Percentiles rank a stretch among this genome's conserved stretches.
Conservation (phyloP, 192 early-diverging fungal species). For the Mortierella alpina region DNA sequence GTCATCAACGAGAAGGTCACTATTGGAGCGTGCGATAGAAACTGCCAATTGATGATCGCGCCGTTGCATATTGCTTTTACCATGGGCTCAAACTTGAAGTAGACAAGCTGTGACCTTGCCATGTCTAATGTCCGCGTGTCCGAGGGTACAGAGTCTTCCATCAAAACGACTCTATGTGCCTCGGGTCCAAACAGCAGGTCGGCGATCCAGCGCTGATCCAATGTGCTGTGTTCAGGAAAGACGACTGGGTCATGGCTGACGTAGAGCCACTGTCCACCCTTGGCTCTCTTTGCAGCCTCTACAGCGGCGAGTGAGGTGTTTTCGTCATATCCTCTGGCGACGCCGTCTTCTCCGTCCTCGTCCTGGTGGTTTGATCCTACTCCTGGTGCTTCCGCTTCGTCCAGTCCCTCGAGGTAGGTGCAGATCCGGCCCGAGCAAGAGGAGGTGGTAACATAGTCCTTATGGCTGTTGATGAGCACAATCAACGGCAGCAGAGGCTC, state of each 20-base stretch:
- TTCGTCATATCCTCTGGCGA: conserved; percentile 27
- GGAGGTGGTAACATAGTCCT: conserved; percentile 65
- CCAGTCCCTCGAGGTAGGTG: conserved; percentile 60
- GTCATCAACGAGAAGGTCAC: background rate
- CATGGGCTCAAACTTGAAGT: conserved; percentile 68
- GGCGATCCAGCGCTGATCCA: conserved; percentile 31
- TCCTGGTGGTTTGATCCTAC: background rate
- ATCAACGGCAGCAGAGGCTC: conserved; percentile 61
- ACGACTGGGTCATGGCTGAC: conserved; percentile 60
- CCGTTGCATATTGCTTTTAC: conserved; percentile 26
- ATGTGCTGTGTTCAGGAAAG: conserved; percentile 25
- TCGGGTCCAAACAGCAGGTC: conserved; percentile 50
- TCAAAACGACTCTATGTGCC: conserved; percentile 26
- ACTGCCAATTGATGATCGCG: background rate
- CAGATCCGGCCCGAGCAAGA: conserved; percentile 65
- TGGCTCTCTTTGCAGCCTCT: conserved; percentile 39
- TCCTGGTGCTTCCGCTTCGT: conserved; percentile 1
- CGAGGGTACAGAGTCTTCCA: conserved; percentile 21
- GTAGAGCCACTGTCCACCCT: conserved; percentile 62
- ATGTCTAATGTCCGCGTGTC: conserved; percentile 19
- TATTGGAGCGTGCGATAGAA: background rate
- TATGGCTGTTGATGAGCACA: conserved; percentile 60
- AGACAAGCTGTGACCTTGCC: conserved; percentile 45
- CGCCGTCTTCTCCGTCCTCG: conserved; percentile 16
- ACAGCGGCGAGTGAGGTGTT: conserved; percentile 34